Conservation (phyloP, 306 rosid species). For the Cucumis melo region DNA sequence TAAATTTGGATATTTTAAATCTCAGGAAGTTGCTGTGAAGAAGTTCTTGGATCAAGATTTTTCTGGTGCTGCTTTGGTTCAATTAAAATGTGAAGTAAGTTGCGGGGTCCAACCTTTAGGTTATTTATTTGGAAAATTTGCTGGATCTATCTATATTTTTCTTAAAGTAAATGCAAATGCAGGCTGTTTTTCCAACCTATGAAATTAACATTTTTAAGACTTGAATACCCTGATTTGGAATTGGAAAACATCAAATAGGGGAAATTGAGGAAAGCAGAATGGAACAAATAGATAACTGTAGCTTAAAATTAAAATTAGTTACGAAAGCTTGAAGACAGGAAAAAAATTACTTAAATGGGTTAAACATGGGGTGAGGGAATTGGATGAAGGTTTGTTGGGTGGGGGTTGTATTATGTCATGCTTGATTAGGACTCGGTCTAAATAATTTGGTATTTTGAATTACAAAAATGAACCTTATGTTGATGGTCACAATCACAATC, state of each 20-base stretch:
- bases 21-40: slow-evolving; percentile 97
- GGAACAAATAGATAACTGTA: background rate
- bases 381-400: background rate
- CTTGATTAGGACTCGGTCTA: background rate
- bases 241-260: background rate
- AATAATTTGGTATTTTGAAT: background rate
- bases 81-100: slow-evolving; percentile 92
- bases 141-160: background rate
- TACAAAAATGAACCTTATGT: background rate
- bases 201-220: background rate
- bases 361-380: background rate
- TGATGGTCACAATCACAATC: background rate
- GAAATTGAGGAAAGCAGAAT: background rate
- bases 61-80: slow-evolving; percentile 86
- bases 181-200: background rate
- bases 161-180: background rate
- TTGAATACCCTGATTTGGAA: background rate
- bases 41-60: slow-evolving; percentile 93
- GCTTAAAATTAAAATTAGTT: background rate
- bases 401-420: background rate
- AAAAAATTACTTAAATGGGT: background rate
- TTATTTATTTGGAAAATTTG: background rate
- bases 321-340: background rate
- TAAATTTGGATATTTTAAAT: slow-evolving; percentile 14
- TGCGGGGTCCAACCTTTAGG: slow-evolving; percentile 4